These are phyloP conservation scores for Agrostemma githago DNA, from an alignment of 148 eudicot genomes.

Conservation along the genomic window DNA sequence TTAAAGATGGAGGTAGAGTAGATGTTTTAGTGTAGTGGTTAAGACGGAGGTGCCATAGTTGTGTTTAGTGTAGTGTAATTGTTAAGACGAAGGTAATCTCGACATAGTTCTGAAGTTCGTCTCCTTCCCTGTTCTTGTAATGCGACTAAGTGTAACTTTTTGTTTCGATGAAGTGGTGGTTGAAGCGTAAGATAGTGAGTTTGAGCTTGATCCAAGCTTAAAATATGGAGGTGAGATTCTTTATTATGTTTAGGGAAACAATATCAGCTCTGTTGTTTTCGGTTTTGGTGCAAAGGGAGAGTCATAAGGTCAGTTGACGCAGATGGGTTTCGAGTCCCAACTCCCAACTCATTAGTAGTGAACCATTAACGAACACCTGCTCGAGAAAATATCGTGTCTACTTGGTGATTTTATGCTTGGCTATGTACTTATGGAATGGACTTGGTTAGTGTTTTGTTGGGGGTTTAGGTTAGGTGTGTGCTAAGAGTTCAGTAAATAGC, in stretches of 20 bases:
- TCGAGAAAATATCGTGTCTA: too few species aligned
- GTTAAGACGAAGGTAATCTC: too few species aligned
- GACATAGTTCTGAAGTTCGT: too few species aligned
- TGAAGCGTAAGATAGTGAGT: background rate
- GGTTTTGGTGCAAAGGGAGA: background rate
- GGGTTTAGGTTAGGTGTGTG: background rate
- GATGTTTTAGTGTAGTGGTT: too few species aligned
- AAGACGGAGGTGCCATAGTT: too few species aligned
- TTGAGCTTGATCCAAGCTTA: background rate
- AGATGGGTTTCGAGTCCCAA: background rate
- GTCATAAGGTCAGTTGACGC: background rate
- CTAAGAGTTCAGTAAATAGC: background rate
- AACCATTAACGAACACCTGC: too few species aligned
- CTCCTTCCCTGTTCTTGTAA: too few species aligned
- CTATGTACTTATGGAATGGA: background rate
- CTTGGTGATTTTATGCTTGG: background rate
- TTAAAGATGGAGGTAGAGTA: too few species aligned
- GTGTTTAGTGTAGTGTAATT: too few species aligned
- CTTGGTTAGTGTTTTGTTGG: background rate
- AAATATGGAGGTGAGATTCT: background rate
- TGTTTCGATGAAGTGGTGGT: background rate
- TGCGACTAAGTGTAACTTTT: too few species aligned
- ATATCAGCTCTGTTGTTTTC: too few species aligned
- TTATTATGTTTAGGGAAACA: background rate
- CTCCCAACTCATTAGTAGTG: background rate